These are phyloP conservation scores for Salvia splendens DNA, from an alignment of 257 asterid species.

Conservation along the genomic window DNA sequence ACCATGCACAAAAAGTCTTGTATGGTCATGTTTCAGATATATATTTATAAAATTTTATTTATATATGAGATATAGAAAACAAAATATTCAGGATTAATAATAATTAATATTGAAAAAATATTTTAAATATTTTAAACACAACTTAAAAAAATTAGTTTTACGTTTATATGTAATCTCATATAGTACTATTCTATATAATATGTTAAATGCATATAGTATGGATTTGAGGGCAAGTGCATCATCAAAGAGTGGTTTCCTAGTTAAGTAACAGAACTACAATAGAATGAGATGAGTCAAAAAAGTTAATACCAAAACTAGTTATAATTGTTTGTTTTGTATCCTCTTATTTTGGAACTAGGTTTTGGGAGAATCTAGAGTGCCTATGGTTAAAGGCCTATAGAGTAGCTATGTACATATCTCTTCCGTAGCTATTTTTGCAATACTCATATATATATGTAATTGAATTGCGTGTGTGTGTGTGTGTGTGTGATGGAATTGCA, in stretches of 20 bases:
- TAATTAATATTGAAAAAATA: no score
- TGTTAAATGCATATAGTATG: neutral
- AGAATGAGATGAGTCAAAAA: slow-evolving; percentile 28
- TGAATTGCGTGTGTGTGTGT: no score
- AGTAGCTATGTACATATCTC: neutral
- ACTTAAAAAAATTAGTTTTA: no score
- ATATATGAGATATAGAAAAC: neutral
- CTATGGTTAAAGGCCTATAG: slow-evolving; percentile 36
- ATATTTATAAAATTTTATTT: neutral
- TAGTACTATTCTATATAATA: neutral
- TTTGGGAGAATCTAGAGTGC: slow-evolving; percentile 40
- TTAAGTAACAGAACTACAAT: slow-evolving; percentile 13
- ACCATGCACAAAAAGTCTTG: neutral
- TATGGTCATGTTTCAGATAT: no score
- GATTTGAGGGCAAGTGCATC: no score
- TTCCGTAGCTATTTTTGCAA: neutral
- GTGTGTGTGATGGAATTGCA: neutral
- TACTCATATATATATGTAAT: neutral
- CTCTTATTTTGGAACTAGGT: slow-evolving; percentile 46
- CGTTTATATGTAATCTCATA: no score
- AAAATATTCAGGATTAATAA: neutral
- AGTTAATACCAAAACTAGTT: slow-evolving; percentile 31
- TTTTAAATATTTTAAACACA: no score
- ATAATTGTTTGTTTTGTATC: slow-evolving; percentile 34
- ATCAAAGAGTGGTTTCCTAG: slow-evolving; percentile 8